phyloP scores from a whole-genome alignment of 805 yeast species.

The Metschnikowia baotianmanensis region DNA sequence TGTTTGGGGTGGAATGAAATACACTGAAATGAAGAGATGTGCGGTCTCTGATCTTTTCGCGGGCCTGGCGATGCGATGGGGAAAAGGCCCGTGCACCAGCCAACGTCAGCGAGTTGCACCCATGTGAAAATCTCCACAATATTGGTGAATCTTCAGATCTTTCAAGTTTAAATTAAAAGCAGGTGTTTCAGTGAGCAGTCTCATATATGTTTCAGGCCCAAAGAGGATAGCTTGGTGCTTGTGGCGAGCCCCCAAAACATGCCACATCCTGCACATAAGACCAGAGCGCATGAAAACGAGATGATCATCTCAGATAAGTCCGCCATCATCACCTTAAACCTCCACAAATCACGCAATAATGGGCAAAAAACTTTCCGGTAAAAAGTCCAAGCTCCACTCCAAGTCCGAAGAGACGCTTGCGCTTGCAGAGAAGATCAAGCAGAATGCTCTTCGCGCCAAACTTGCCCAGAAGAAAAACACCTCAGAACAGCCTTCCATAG shows the following conservation, averaged over 20 bases:
- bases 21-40: background rate
- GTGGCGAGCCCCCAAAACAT: no score
- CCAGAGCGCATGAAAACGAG: no score
- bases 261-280: constrained; percentile 2
- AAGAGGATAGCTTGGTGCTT: no score
- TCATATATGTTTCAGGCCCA: no score
- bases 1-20: background rate
- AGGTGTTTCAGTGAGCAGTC: no score
- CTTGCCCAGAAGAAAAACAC: constrained; percentile 16
- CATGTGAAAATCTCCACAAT: background rate
- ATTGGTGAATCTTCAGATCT: background rate
- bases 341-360: background rate
- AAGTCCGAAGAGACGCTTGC: constrained; percentile 36
- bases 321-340: background rate
- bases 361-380: constrained; percentile 7
- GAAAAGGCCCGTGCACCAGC: constrained; percentile 17
- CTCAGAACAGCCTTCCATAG: constrained; percentile 13
- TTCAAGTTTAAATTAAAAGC: background rate
- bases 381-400: constrained; percentile 17
- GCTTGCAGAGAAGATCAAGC: constrained; percentile 54
- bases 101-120: background rate
- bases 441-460: constrained; percentile 29
- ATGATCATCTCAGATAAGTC: constrained; percentile 10
- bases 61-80: constrained; percentile 7
- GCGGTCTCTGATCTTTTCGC: background rate